Evolutionary conservation across 2,329 filamentous ascomycete genomes (phyloP).

Genomic region (Arthrobotrys musiformis): DNA sequence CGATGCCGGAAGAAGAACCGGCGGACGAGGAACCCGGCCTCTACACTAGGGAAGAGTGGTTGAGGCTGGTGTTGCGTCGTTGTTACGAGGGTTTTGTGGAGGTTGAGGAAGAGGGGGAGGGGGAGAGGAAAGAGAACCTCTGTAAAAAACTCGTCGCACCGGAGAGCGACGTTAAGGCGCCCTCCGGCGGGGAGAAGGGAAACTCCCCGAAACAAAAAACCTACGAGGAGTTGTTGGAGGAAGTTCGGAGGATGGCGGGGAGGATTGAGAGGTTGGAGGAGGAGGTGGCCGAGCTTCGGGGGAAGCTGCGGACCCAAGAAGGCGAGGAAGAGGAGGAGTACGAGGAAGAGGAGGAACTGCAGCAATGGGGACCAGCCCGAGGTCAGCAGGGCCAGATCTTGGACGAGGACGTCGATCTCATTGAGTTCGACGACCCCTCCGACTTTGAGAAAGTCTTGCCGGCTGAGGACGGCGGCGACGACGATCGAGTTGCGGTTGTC

Average conservation of each 20-base stretch:
- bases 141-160: constrained; percentile 16
- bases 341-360: not conserved
- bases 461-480: not conserved
- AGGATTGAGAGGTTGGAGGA: not conserved
- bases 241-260: not conserved
- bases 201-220: constrained; percentile 5
- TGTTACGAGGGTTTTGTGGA: no score
- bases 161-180: constrained; percentile 11
- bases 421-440: constrained; percentile 5
- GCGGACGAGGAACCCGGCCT: no score
- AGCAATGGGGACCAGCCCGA: constrained; percentile 4
- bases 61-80: no score
- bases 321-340: not conserved
- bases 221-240: not conserved
- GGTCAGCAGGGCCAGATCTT: not conserved
- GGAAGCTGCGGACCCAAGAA: not conserved
- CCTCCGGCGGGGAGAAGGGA: constrained; percentile 7
- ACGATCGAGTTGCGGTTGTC: not conserved
- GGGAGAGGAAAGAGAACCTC: constrained; percentile 20
- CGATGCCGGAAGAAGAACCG: no score
- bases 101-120: not conserved
- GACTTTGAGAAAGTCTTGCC: not conserved
- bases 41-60: no score
- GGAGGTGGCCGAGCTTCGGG: not conserved
- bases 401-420: constrained; percentile 2